These are phyloP conservation scores for Eimeria tenella DNA, from an alignment of 169 alveolate species.

Conservation along the genomic window DNA sequence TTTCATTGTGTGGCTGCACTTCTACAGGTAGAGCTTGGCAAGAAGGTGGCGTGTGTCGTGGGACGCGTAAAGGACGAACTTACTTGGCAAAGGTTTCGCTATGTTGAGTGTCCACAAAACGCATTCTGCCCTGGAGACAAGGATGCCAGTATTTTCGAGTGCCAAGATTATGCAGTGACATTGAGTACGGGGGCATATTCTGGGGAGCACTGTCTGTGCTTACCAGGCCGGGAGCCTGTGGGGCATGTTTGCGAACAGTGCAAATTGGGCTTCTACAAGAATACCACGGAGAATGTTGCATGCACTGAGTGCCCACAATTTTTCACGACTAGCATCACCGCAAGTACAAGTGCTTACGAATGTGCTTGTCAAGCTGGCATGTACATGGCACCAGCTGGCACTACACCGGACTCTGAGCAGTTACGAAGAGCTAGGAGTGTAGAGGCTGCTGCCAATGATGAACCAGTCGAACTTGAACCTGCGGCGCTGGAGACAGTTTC, in stretches of 20 bases:
- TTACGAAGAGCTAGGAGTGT: neutral
- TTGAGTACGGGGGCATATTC: slow-evolving; percentile 64
- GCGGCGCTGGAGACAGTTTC: slow-evolving; percentile 60
- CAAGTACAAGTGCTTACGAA: slow-evolving; percentile 80
- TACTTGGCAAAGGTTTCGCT: slow-evolving; percentile 68
- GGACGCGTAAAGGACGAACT: slow-evolving; percentile 64
- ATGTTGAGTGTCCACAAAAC: slow-evolving; percentile 74
- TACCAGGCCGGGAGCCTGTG: slow-evolving; percentile 72
- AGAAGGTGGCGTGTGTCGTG: slow-evolving; percentile 46
- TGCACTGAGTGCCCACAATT: slow-evolving; percentile 81
- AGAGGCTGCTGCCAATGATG: neutral
- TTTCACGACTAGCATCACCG: slow-evolving; percentile 75
- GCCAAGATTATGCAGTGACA: slow-evolving; percentile 73
- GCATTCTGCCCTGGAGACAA: slow-evolving; percentile 78
- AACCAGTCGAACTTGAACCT: slow-evolving; percentile 18
- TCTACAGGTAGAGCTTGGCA: slow-evolving; percentile 65
- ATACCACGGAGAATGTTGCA: slow-evolving; percentile 76
- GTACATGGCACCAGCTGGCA: slow-evolving; percentile 73
- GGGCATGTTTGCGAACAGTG: slow-evolving; percentile 79
- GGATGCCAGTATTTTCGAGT: slow-evolving; percentile 74
- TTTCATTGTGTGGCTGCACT: neutral
- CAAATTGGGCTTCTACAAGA: slow-evolving; percentile 79
- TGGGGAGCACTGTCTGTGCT: slow-evolving; percentile 75
- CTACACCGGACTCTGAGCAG: slow-evolving; percentile 5
- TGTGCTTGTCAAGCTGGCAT: slow-evolving; percentile 79